A percentile compares a stretch with the other conserved stretches of the same genome.
phyloP scores from a whole-genome alignment of 495 filamentous ascomycete species.

The Hyaloscypha variabilis region DNA sequence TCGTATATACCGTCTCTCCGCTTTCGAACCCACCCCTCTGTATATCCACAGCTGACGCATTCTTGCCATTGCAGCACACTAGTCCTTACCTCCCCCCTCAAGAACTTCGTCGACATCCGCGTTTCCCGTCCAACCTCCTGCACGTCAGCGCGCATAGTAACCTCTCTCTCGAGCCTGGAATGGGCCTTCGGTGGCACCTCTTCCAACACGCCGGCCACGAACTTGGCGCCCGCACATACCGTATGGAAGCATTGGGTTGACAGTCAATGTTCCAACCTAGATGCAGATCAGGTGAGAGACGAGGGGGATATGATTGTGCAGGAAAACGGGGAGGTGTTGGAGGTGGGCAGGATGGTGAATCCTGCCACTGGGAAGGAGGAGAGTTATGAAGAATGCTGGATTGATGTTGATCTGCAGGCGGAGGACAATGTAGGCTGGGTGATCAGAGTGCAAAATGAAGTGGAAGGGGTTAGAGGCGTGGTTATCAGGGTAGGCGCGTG shows the following conservation, averaged over 20 bases:
- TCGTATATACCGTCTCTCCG: slow-evolving; percentile 9
- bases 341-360: slow-evolving; percentile 53
- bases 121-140: slow-evolving; percentile 13
- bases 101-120: slow-evolving; percentile 55
- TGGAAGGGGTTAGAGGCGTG: slow-evolving; percentile 40
- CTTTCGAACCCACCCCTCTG: neutral
- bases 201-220: slow-evolving; percentile 21
- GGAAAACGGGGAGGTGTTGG: slow-evolving; percentile 44
- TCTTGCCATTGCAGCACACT: slow-evolving; percentile 24
- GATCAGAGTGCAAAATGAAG: slow-evolving; percentile 36
- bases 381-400: slow-evolving; percentile 59
- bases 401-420: slow-evolving; percentile 27
- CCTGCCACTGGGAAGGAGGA: slow-evolving; percentile 38
- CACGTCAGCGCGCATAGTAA: too few relatives aligned
- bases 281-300: slow-evolving; percentile 41
- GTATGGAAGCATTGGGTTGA: slow-evolving; percentile 58
- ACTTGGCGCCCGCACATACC: slow-evolving; percentile 30
- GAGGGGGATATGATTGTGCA: slow-evolving; percentile 52
- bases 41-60: neutral
- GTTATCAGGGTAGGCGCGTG: slow-evolving; percentile 49
- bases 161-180: slow-evolving; percentile 10
- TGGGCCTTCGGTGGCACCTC: slow-evolving; percentile 61
- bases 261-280: slow-evolving; percentile 37
- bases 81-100: slow-evolving; percentile 47
- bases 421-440: slow-evolving; percentile 33